A percentile compares a stretch with the other conserved stretches of the same genome.
Conservation (phyloP, 495 filamentous ascomycete genomes). For the Podospora anserina region DNA sequence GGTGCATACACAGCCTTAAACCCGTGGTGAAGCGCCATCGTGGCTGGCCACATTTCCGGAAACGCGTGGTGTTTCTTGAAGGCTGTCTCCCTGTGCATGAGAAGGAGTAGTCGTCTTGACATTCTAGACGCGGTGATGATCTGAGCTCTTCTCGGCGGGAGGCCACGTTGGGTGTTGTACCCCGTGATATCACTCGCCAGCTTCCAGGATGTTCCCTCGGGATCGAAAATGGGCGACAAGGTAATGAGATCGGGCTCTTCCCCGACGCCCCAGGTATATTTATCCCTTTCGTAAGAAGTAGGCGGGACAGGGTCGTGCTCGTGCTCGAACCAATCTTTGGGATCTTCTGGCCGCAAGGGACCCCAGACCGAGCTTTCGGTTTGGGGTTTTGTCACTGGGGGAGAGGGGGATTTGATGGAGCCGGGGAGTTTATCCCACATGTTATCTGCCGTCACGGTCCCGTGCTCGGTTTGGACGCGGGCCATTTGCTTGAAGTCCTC, state of each 20-base stretch:
- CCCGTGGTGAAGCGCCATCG: slow-evolving; percentile 84
- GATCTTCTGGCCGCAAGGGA: slow-evolving; percentile 62
- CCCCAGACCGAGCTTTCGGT: slow-evolving; percentile 81
- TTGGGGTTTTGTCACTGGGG: slow-evolving; percentile 20
- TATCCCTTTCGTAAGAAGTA: slow-evolving; percentile 69
- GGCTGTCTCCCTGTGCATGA: slow-evolving; percentile 87
- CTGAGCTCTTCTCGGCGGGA: slow-evolving; percentile 77
- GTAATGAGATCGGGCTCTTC: slow-evolving; percentile 94
- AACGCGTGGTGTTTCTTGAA: slow-evolving; percentile 84
- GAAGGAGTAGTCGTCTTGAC: slow-evolving; percentile 72
- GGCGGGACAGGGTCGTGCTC: slow-evolving; percentile 70
- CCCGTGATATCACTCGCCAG: slow-evolving; percentile 86
- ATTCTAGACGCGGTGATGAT: slow-evolving; percentile 85
- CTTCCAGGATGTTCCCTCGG: slow-evolving; percentile 81
- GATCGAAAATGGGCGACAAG: slow-evolving; percentile 91
- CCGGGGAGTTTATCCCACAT: slow-evolving; percentile 57
- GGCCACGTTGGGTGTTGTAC: slow-evolving; percentile 60
- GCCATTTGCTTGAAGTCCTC: slow-evolving; percentile 91
- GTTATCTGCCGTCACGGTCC: slow-evolving; percentile 68
- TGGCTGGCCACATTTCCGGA: slow-evolving; percentile 93
- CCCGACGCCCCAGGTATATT: slow-evolving; percentile 82
- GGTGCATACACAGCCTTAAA: slow-evolving; percentile 93
- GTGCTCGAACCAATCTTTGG: slow-evolving; percentile 63
- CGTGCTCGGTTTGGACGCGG: slow-evolving; percentile 82
- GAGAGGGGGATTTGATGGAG: slow-evolving; percentile 24